Conservation (phyloP, 2,329 filamentous ascomycete genomes). For the Dactylonectria estremocensis region DNA sequence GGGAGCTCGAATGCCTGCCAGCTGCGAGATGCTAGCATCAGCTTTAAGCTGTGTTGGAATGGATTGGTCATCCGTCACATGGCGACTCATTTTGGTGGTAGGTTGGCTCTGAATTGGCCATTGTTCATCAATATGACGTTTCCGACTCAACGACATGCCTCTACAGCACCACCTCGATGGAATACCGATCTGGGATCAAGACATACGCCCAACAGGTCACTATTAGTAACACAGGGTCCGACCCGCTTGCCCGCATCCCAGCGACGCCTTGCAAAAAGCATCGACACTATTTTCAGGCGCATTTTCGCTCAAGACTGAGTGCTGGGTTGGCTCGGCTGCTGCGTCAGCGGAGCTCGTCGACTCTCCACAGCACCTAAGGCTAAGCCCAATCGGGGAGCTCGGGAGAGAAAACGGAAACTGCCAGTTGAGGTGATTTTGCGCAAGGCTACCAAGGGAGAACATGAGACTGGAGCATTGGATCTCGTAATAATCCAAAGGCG, state of each 20-base stretch:
- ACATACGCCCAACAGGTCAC: background rate
- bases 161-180: background rate
- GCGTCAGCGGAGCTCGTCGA: background rate
- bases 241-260: background rate
- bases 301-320: background rate
- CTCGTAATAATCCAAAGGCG: too few species aligned
- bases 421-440: background rate
- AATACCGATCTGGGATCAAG: background rate
- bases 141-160: background rate
- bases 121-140: background rate
- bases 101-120: background rate
- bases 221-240: background rate
- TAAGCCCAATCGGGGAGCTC: slow-evolving; percentile 9
- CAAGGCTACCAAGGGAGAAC: too few species aligned
- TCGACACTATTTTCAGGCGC: background rate
- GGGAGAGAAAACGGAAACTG: slow-evolving; percentile 16
- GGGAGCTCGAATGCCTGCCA: background rate
- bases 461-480: too few species aligned
- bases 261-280: background rate
- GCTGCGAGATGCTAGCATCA: background rate
- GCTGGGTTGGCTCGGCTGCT: background rate
- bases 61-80: background rate
- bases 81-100: background rate
- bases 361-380: background rate
- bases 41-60: background rate